Percentiles rank a stretch among this genome's conserved stretches.
Conservation (phyloP, 345 rosid genomes). For the Firmiana major region DNA sequence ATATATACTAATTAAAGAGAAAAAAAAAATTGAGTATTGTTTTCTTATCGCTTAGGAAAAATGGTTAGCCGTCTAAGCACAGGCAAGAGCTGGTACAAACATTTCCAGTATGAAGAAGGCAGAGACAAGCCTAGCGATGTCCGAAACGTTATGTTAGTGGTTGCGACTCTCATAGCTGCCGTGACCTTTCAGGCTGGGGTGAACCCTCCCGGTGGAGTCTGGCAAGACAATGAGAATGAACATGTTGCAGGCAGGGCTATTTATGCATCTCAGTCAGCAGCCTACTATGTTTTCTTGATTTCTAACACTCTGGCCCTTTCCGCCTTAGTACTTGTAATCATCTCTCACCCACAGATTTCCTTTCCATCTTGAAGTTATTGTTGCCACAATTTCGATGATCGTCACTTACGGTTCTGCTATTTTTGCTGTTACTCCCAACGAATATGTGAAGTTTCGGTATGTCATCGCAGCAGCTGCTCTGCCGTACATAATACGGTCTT, state of each 20-base stretch:
- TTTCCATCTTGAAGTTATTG: conserved; percentile 15
- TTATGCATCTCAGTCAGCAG: not conserved
- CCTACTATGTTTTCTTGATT: conserved; percentile 19
- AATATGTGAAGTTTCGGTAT: conserved; percentile 2
- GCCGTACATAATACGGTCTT: not conserved
- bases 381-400: conserved; percentile 16
- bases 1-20: no score
- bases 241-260: not conserved
- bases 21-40: no score
- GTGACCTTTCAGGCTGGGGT: no score
- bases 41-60: no score
- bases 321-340: conserved; percentile 9
- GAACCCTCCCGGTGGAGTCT: not conserved
- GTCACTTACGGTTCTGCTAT: conserved; percentile 22
- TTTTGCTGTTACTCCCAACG: conserved; percentile 20
- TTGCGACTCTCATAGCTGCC: not conserved
- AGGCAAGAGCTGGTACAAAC: not conserved
- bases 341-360: conserved; percentile 21
- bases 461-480: conserved; percentile 5
- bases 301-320: conserved; percentile 18
- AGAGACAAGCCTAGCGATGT: not conserved
- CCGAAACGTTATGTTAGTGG: not conserved
- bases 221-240: not conserved
- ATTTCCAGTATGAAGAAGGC: not conserved
- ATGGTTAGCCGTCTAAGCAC: not conserved